Percentiles rank a stretch among this genome's conserved stretches.
Conservation (phyloP, 2,329 filamentous ascomycete species). For the Lasiodiplodia citricola region DNA sequence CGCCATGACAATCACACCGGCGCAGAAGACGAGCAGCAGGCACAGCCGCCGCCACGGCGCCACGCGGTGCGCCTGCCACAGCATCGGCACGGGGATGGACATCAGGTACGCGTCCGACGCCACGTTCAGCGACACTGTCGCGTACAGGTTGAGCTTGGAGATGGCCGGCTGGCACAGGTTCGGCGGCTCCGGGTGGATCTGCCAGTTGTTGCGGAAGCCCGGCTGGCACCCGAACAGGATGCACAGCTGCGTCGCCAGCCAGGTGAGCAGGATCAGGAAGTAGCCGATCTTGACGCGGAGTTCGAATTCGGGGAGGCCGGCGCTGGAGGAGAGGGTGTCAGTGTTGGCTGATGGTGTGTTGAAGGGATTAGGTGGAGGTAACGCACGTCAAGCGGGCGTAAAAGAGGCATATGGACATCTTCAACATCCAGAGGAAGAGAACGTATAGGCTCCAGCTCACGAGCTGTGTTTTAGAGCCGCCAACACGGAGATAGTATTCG, state of each 20-base stretch:
- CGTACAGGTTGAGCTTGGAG: constrained; percentile 22
- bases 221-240: constrained; percentile 61
- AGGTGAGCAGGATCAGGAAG: constrained; percentile 54
- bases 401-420: constrained; percentile 61
- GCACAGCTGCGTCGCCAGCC: constrained; percentile 54
- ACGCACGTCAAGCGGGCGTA: constrained; percentile 59
- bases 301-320: constrained; percentile 38
- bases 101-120: constrained; percentile 63
- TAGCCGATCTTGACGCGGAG: constrained; percentile 54
- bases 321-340: background rate
- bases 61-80: constrained; percentile 57
- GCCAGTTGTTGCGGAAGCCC: constrained; percentile 58
- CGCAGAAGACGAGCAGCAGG: constrained; percentile 60
- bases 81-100: constrained; percentile 61
- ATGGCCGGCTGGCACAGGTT: constrained; percentile 30
- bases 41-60: constrained; percentile 57
- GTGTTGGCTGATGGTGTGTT: background rate
- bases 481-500: constrained; percentile 56
- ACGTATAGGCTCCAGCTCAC: constrained; percentile 61
- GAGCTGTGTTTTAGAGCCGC: constrained; percentile 59
- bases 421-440: constrained; percentile 57
- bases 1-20: constrained; percentile 61
- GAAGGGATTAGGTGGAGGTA: background rate
- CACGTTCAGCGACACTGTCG: constrained; percentile 55
- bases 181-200: constrained; percentile 63